A percentile compares a stretch with the other conserved stretches of the same genome.
Evolutionary conservation across 164 flowering plant species (phyloP).

Genomic region (Dillenia suffruticosa): DNA sequence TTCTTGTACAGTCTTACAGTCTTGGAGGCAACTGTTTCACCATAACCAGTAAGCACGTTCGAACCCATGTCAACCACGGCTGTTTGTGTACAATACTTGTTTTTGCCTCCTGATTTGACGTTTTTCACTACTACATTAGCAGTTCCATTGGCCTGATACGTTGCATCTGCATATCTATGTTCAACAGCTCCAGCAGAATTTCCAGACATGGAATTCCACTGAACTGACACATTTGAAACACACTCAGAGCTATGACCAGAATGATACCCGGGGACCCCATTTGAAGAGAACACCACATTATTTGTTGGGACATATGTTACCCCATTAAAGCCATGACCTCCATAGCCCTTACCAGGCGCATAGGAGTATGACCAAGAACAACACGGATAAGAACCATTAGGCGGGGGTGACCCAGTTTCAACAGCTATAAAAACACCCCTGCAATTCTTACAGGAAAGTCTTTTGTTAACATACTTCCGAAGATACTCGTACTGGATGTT

Average conservation of each 20-base stretch:
- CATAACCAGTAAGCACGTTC: constrained; percentile 7
- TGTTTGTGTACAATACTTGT: constrained; percentile 19
- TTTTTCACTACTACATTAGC: constrained; percentile 15
- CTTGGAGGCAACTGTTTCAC: constrained; percentile 23
- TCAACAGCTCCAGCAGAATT: constrained; percentile 28
- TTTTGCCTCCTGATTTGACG: constrained; percentile 24
- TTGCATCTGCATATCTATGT: constrained; percentile 22
- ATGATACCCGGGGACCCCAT: constrained; percentile 42
- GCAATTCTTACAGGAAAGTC: constrained; percentile 77
- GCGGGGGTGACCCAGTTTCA: constrained; percentile 65
- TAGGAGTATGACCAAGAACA: constrained; percentile 32
- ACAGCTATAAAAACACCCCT: constrained; percentile 65
- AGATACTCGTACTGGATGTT: constrained; percentile 86
- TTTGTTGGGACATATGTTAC: constrained; percentile 38
- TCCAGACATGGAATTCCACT: constrained; percentile 53
- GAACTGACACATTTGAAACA: constrained; percentile 48
- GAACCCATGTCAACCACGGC: constrained; percentile 12
- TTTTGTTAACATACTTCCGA: constrained; percentile 64
- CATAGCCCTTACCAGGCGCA: constrained; percentile 45
- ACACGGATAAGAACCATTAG: constrained; percentile 49
- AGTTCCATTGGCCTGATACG: constrained; percentile 35
- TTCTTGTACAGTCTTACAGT: constrained; percentile 48
- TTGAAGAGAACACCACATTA: constrained; percentile 29
- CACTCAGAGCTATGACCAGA: constrained; percentile 51
- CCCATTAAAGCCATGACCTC: constrained; percentile 41